phyloP scores from a whole-genome alignment of 345 rosid species.

The Luvunga scandens region DNA sequence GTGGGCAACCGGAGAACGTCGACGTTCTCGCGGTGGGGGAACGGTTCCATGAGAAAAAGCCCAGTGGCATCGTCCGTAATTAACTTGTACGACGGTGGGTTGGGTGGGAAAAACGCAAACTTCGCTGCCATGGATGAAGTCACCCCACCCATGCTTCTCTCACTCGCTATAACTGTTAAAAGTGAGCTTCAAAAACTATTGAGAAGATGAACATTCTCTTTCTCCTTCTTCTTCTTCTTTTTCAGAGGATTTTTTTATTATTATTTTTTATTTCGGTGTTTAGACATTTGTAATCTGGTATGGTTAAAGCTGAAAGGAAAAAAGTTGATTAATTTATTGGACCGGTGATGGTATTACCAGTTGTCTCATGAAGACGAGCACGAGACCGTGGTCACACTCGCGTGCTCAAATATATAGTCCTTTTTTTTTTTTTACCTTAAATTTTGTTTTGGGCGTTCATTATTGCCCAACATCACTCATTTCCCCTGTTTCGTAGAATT shows the following conservation, averaged over 20 bases:
- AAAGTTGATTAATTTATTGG: neutral
- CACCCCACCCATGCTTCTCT: conserved; percentile 70
- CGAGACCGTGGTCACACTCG: neutral
- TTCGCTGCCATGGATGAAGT: conserved; percentile 98
- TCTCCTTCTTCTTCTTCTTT: neutral
- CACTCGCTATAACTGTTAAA: neutral
- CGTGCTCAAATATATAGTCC: conserved; percentile 1
- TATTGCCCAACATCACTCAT: neutral
- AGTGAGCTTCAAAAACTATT: conserved; percentile 18
- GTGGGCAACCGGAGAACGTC: conserved; percentile 72
- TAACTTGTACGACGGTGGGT: conserved; percentile 84
- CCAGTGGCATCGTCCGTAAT: conserved; percentile 54
- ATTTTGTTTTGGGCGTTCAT: neutral
- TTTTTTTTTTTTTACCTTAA: neutral
- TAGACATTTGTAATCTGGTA: neutral
- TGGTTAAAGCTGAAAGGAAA: neutral
- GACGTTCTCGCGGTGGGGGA: conserved; percentile 86
- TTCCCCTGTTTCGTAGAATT: neutral
- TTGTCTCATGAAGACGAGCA: conserved; percentile 12
- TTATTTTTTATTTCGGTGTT: neutral
- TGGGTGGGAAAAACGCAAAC: conserved; percentile 92
- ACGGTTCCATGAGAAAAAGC: conserved; percentile 61
- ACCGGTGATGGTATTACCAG: conserved; percentile 2
- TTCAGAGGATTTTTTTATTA: neutral
- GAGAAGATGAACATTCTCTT: conserved; percentile 10